Base-by-base conservation (phyloP, 495 filamentous ascomycete genomes). In the Podospora bellae-mahoneyi region DNA sequence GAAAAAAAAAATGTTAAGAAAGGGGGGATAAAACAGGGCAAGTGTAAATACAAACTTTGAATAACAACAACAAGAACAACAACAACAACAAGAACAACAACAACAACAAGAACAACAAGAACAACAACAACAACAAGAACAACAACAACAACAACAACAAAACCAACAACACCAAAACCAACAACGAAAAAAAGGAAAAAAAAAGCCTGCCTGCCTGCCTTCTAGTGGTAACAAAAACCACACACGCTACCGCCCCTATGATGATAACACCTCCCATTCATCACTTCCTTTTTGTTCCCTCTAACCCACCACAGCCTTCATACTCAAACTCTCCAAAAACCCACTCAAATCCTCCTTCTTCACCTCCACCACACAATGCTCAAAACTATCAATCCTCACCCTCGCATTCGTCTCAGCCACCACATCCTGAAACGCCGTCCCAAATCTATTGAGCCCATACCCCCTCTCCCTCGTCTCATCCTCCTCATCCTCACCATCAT, bases 321-420 rank as follows among this genome's bases (percentile, higher is more conserved):
- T 88, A 77, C 94, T 97, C 77, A 99, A 77, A 61, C 89, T 87
- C 81, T 98, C 95, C 70, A 99, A 83, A 77, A 99, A 99, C 13
- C 90, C 92, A 20, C 89, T 86, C 32, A 99, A 82, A 79, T 98
- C 94, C 75, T 99, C 95, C 80, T 96, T 97, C 81, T 89, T 87
- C 34, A 99, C 95, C 80, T 98, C 95, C 60, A 97, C 93, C 10
- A 98, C 96, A 71, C 92, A 96, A 77, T 96, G 90, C 79, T 99
- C 96, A 78, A 99, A 99, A 79, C 90, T 94, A 77, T 99, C 95
- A 71, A 97, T 97, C 66, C 93, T 83, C 20, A 98, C 92, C 18
- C 93, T 83, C 4, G 94, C 92, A 68, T 89, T 93, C 54, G 94
- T 99, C 81, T 97, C 93, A 64, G 88, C 87, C 23, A 97, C 91